Conservation (phyloP, 2,329 filamentous ascomycete species). For the Ceratocystis diversiconidia region DNA sequence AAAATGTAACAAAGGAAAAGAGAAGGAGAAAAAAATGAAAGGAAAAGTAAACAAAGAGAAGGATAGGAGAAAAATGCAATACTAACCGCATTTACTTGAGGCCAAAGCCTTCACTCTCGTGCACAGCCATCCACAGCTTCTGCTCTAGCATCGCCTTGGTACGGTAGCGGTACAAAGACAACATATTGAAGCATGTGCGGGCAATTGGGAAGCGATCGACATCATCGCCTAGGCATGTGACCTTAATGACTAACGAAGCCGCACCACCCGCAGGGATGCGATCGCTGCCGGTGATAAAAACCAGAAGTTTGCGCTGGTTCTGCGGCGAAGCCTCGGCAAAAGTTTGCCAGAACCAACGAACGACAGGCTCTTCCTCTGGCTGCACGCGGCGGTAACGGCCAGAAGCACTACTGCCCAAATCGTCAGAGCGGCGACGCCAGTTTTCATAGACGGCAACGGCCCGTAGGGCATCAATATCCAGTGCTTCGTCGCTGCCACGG, state of each 20-base stretch:
- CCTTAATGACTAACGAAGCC: slow-evolving; percentile 60
- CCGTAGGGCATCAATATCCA: slow-evolving; percentile 63
- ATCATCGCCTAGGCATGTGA: slow-evolving; percentile 64
- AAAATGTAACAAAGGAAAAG: background rate
- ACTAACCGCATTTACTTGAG: slow-evolving; percentile 44
- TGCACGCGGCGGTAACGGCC: slow-evolving; percentile 24
- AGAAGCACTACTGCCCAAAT: slow-evolving; percentile 31
- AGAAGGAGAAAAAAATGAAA: background rate
- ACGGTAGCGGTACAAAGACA: slow-evolving; percentile 61
- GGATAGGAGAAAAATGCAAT: background rate
- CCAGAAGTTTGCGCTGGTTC: slow-evolving; percentile 64
- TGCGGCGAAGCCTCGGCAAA: slow-evolving; percentile 51
- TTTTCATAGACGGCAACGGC: slow-evolving; percentile 72
- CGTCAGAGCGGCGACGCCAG: slow-evolving; percentile 38
- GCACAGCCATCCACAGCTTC: slow-evolving; percentile 73
- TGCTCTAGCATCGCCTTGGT: slow-evolving; percentile 52
- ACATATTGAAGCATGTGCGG: slow-evolving; percentile 78
- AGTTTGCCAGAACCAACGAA: slow-evolving; percentile 80
- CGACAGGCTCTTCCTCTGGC: slow-evolving; percentile 43
- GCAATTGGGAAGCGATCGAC: slow-evolving; percentile 65
- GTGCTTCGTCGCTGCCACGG: slow-evolving; percentile 66
- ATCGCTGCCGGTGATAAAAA: slow-evolving; percentile 83
- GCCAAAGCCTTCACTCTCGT: slow-evolving; percentile 83
- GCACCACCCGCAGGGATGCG: slow-evolving; percentile 80
- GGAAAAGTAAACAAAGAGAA: background rate